Base-by-base conservation (phyloP, 495 filamentous ascomycete genomes). In the Apodospora peruviana region DNA sequence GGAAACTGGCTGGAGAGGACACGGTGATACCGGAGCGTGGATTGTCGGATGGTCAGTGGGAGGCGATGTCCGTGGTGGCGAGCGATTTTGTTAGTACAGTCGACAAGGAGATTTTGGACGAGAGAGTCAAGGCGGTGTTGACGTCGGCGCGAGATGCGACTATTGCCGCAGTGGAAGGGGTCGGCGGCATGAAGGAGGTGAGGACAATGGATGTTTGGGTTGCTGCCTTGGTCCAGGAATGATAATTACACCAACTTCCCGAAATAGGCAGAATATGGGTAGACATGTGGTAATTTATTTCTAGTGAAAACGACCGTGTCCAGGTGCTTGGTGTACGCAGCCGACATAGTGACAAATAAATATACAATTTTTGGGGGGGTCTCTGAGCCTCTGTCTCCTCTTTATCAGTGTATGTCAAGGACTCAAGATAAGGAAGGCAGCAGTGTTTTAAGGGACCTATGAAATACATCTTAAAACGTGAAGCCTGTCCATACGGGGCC, bases 181-280 rank as follows among this genome's bases (percentile, higher is more conserved):
- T 62, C 16, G 65, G 61, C 1, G 67, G 64, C 10, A 52, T 56
- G 51, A 59, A 66, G 49, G 57, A 56, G 22, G 66, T 70, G 27
- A 64, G 60, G 56, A 60, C 64, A 20, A 76, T 76, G 73, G 72
- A 75, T 69, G 64, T 72, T 45, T 77, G 74, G 73, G 64, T 65
- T 51, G 72, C 58, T 32, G 58, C 47, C 7, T 61, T 73, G 23
- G 40, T 51, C 19, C 7, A 37, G 35, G 29, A 51, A 24, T 47
- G 20, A 17, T 40, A 27, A 43, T 43, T 14, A 32, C n/a, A n/a
- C n/a, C n/a, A n/a, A n/a, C n/a, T n/a, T n/a, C n/a, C n/a, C n/a
- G n/a, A n/a, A n/a, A n/a, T n/a, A n/a, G n/a, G n/a, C n/a, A n/a
- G n/a, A n/a, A n/a, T n/a, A n/a, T n/a, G n/a, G n/a, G n/a, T n/a